Percentiles rank a stretch among this genome's conserved stretches.
Evolutionary conservation across 352 stramenopile genomes (phyloP).

Genomic region (Halophytophthora batemanensis): DNA sequence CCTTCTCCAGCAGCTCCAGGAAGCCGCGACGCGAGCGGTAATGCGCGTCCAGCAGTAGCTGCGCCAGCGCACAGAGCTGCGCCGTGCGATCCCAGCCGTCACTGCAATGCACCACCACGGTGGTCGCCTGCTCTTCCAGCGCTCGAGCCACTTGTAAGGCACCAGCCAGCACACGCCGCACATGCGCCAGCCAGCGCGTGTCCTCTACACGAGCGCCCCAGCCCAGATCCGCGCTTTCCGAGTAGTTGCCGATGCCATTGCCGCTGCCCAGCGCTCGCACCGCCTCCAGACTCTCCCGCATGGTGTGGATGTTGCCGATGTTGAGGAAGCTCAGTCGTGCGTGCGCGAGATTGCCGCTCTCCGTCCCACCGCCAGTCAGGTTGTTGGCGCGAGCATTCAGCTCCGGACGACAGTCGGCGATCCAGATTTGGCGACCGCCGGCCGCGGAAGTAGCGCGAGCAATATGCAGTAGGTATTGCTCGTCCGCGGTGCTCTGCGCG

Average conservation of each 20-base stretch:
- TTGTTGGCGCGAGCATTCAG: slow-evolving; percentile 90
- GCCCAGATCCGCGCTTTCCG: slow-evolving; percentile 50
- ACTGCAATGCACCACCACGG: slow-evolving; percentile 88
- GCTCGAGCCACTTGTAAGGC: slow-evolving; percentile 61
- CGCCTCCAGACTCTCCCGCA: slow-evolving; percentile 84
- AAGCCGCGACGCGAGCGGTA: slow-evolving; percentile 86
- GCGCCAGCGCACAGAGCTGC: slow-evolving; percentile 78
- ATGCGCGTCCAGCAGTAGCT: slow-evolving; percentile 87
- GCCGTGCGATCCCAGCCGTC: slow-evolving; percentile 92
- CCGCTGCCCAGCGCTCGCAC: slow-evolving; percentile 56
- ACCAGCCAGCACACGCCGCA: slow-evolving; percentile 67
- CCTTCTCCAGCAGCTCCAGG: slow-evolving; percentile 76
- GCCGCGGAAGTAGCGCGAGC: slow-evolving; percentile 21
- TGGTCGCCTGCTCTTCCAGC: slow-evolving; percentile 65
- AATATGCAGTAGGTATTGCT: slow-evolving; percentile 71
- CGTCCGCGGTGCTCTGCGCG: slow-evolving; percentile 63
- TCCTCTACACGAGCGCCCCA: slow-evolving; percentile 71
- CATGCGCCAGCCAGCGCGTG: slow-evolving; percentile 78
- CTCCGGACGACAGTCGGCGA: slow-evolving; percentile 88
- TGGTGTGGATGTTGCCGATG: slow-evolving; percentile 93
- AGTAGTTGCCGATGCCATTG: slow-evolving; percentile 23
- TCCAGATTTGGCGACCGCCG: slow-evolving; percentile 54
- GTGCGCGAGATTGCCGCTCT: slow-evolving; percentile 77
- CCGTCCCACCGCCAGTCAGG: slow-evolving; percentile 86
- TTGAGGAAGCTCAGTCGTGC: slow-evolving; percentile 83